These are phyloP conservation scores for Avena eriantha DNA, from an alignment of 176 grass and related monocot genomes.

Conservation along the genomic window DNA sequence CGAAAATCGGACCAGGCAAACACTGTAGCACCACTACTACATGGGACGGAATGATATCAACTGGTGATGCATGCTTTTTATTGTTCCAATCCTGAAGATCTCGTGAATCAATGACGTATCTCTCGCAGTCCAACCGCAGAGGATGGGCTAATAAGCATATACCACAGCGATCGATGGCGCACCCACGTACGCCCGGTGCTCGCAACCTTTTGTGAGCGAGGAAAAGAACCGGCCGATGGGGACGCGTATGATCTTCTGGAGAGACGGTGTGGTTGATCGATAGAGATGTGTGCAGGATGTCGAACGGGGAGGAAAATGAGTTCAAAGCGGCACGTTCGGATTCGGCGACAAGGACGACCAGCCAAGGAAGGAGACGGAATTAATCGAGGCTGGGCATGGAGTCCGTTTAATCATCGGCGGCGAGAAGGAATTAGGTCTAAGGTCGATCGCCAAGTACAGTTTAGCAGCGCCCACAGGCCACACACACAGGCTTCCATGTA, in stretches of 20 bases:
- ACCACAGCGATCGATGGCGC: background rate
- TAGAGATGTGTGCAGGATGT: background rate
- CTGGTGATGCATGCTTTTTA: background rate
- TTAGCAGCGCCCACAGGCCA: no score
- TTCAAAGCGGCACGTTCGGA: background rate
- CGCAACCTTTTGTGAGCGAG: background rate
- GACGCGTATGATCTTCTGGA: background rate
- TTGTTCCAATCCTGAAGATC: background rate
- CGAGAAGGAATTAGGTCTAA: background rate
- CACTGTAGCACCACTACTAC: no score
- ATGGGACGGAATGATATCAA: no score
- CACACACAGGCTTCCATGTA: no score
- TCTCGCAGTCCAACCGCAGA: background rate
- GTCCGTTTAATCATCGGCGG: background rate
- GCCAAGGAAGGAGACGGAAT: background rate
- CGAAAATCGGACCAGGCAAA: no score
- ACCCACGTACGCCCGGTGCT: background rate
- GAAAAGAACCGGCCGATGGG: background rate
- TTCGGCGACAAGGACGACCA: background rate
- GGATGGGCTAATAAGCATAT: background rate
- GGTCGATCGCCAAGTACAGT: background rate
- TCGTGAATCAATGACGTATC: no score
- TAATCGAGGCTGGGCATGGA: background rate
- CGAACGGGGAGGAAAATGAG: conserved; percentile 1
- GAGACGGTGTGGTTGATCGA: background rate